Conservation (phyloP, 257 asterid genomes). For the Solanum piurae region DNA sequence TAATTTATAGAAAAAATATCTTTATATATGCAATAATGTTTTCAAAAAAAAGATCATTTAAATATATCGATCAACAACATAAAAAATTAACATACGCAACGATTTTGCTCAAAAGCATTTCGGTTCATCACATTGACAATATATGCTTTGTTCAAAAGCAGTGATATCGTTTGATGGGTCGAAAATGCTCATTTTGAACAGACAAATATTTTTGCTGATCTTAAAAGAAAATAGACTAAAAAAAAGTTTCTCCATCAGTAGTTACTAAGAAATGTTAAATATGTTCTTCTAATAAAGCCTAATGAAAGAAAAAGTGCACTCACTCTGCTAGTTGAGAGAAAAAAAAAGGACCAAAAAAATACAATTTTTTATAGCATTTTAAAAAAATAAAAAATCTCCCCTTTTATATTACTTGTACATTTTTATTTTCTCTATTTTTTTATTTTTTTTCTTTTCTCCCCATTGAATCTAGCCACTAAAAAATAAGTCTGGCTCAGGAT, state of each 20-base stretch:
- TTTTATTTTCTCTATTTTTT: too few species aligned
- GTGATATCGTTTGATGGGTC: background rate
- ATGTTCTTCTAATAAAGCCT: background rate
- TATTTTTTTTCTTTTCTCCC: too few species aligned
- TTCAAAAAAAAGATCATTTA: too few species aligned
- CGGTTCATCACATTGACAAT: background rate
- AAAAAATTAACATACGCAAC: background rate
- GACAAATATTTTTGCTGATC: background rate
- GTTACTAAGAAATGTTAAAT: background rate
- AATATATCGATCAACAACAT: background rate
- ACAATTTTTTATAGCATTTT: too few species aligned
- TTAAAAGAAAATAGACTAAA: background rate
- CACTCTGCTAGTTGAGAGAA: background rate
- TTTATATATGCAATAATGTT: too few species aligned
- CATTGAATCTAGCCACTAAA: too few species aligned
- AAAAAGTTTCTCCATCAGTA: background rate
- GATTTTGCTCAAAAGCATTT: background rate
- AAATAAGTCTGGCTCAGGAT: too few species aligned
- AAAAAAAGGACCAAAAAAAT: background rate
- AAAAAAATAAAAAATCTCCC: background rate
- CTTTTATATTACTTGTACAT: background rate
- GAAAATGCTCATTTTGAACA: background rate
- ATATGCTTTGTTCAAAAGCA: too few species aligned
- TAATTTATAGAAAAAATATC: too few species aligned
- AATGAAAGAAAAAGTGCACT: background rate